Base-by-base conservation (phyloP, 805 yeast genomes). In the Metschnikowia amazonensis region DNA sequence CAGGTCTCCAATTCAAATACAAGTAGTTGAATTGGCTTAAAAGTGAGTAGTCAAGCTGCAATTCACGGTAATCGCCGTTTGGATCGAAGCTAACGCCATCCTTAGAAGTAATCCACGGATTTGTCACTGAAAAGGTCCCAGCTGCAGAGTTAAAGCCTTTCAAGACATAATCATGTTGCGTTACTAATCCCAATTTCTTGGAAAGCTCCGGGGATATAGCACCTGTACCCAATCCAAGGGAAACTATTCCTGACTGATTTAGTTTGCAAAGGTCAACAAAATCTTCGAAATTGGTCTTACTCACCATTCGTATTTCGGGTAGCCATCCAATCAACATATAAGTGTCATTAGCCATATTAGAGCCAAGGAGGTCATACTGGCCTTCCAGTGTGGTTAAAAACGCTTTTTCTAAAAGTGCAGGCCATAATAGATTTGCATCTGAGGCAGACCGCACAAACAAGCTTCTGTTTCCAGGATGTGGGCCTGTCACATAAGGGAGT, bases 341-440 rank as follows among this genome's bases (percentile, higher is more conserved):
- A 0, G 86, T 75, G 56, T 86, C 96, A 11, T 74, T 67, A 2
- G 85, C 84, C 57, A 86, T 79, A 59, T 89, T 87, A 0, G 96
- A 87, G 0, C 97, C 97, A 1, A 60, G 56, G 38, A 81, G 77
- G n/a, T 68, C 67, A 54, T 84, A 84, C 3, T 88, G 84, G 2
- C 68, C 65, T 1, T 80, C 79, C 63, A 73, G 62, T 0, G 84
- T 60, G 53, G 79, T 78, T 47, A 89, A 65, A 56, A 79, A 85
- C 0, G 95, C 94, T 55, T 85, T 82, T 60, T 89, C 96, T 1
- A 86, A 51, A n/a, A 87, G 53, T 0, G 87, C 84, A 0, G 90
- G 90, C 86, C 89, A 82, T 4, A 61, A 53, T 2, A 78, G 51
- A 1, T 50, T 28, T 3, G 53, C 59, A 46, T 69, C 63, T 2